Conservation (phyloP, 257 asterid genomes). For the Rehmannia glutinosa region DNA sequence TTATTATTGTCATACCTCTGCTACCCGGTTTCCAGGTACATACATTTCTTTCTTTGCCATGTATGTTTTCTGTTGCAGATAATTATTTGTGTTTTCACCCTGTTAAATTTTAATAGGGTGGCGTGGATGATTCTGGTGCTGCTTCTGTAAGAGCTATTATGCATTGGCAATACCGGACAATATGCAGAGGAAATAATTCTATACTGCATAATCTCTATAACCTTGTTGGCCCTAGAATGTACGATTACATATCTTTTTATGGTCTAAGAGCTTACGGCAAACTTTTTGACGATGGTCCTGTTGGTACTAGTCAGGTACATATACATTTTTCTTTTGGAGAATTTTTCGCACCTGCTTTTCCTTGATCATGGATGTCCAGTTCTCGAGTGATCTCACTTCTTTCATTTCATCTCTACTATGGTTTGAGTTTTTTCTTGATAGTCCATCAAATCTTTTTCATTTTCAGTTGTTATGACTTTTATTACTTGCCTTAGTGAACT, state of each 20-base stretch:
- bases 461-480: neutral
- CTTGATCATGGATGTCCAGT: conserved; percentile 7
- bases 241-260: conserved; percentile 82
- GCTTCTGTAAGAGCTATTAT: conserved; percentile 98
- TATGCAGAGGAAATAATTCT: conserved; percentile 71
- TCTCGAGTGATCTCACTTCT: neutral
- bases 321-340: conserved; percentile 8
- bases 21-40: conserved; percentile 95
- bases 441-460: neutral
- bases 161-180: conserved; percentile 98
- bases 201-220: conserved; percentile 71
- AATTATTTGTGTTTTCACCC: conserved; percentile 11
- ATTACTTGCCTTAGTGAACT: neutral
- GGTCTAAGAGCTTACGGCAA: conserved; percentile 81
- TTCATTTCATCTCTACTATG: neutral
- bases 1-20: conserved; percentile 86
- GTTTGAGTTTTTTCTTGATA: neutral
- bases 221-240: conserved; percentile 70
- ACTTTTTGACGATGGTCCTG: conserved; percentile 81
- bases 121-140: conserved; percentile 97
- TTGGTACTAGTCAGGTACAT: conserved; percentile 84
- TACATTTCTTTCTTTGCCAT: conserved; percentile 13
- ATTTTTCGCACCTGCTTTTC: neutral
- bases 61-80: conserved; percentile 3
- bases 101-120: conserved; percentile 56